Conservation (phyloP, 768 basidiomycete species). For the Vishniacozyma victoriae region DNA sequence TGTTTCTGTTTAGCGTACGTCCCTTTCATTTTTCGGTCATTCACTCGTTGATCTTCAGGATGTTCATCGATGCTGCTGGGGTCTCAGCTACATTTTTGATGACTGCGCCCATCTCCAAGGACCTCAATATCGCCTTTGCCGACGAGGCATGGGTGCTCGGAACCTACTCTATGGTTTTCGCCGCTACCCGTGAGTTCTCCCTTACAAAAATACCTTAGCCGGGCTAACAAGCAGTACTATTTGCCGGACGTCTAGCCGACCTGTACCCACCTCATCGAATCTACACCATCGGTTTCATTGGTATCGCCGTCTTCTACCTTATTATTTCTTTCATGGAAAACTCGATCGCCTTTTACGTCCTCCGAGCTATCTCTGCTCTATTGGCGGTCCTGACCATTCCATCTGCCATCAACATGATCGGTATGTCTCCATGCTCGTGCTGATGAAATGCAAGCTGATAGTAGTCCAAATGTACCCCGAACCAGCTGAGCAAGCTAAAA, state of each 20-base stretch:
- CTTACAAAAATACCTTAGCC: background rate
- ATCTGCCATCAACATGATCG: constrained; percentile 38
- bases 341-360: constrained; percentile 40
- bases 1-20: constrained; percentile 40
- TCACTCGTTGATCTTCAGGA: constrained; percentile 6
- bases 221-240: constrained; percentile 17
- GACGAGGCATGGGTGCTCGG: constrained; percentile 38
- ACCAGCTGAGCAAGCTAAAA: constrained; percentile 33
- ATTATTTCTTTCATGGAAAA: constrained; percentile 40
- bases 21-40: background rate
- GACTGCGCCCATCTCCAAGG: constrained; percentile 36
- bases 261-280: constrained; percentile 35
- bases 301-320: constrained; percentile 40
- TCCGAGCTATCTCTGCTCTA: constrained; percentile 39
- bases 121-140: constrained; percentile 22
- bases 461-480: constrained; percentile 38
- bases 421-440: constrained; percentile 1
- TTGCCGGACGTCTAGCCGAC: constrained; percentile 38
- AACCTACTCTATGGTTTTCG: constrained; percentile 34
- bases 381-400: constrained; percentile 41
- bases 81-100: constrained; percentile 39
- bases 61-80: constrained; percentile 36
- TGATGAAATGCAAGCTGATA: background rate
- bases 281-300: constrained; percentile 42
- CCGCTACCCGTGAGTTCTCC: constrained; percentile 12